Percentiles rank a stretch among this genome's conserved stretches.
Conservation (phyloP, 805 yeast species). For the Schizosaccharomyces pombe region DNA sequence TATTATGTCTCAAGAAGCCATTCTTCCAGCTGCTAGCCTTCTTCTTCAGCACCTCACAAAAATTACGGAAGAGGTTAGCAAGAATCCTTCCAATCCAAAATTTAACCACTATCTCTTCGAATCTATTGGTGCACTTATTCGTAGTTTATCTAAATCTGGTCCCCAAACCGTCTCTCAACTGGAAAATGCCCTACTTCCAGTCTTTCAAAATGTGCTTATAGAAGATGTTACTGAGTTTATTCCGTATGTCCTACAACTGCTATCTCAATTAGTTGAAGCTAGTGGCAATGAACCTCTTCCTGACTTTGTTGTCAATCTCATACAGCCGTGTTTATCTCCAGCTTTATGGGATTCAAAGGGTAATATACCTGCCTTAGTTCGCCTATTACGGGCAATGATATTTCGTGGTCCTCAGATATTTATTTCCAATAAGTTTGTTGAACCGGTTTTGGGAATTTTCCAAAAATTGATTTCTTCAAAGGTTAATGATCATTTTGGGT, state of each 20-base stretch:
- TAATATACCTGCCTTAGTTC: slow-evolving; percentile 76
- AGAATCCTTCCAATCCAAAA: slow-evolving; percentile 87
- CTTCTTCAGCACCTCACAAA: slow-evolving; percentile 45
- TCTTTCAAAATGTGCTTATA: slow-evolving; percentile 40
- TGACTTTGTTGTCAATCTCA: slow-evolving; percentile 34
- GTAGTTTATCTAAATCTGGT: slow-evolving; percentile 21
- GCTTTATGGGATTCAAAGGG: slow-evolving; percentile 81
- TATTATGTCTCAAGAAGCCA: slow-evolving; percentile 38
- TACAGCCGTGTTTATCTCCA: slow-evolving; percentile 74
- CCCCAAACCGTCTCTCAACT: slow-evolving; percentile 18
- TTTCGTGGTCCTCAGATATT: slow-evolving; percentile 19
- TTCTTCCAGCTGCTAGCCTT: slow-evolving; percentile 14
- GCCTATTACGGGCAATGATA: slow-evolving; percentile 48
- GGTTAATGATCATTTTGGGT: slow-evolving; percentile 56
- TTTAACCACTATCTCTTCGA: slow-evolving; percentile 83
- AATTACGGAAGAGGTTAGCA: slow-evolving; percentile 46
- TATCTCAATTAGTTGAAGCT: slow-evolving; percentile 35
- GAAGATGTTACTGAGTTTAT: slow-evolving; percentile 82
- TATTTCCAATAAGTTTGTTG: slow-evolving; percentile 24
- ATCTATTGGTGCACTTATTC: slow-evolving; percentile 53
- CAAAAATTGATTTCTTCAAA: slow-evolving; percentile 77
- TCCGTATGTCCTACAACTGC: slow-evolving; percentile 79
- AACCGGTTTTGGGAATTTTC: slow-evolving; percentile 85
- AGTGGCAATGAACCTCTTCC: slow-evolving; percentile 34
- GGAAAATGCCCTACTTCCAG: slow-evolving; percentile 38